Percentiles rank a stretch among this genome's conserved stretches.
phyloP scores from a whole-genome alignment of 805 yeast genomes.

The Saccharomycopsis guyanensis region DNA sequence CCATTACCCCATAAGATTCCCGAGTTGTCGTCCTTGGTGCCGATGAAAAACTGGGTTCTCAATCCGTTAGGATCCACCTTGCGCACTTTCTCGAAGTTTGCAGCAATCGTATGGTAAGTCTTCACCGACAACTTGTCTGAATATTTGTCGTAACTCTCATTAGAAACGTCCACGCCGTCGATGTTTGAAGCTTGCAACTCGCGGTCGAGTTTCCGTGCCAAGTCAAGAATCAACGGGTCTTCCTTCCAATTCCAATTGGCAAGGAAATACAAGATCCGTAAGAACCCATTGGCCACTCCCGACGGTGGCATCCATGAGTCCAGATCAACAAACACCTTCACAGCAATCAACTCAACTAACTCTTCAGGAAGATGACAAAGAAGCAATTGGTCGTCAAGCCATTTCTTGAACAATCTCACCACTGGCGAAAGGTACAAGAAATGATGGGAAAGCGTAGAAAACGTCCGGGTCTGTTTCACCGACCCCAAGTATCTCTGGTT shows the following conservation, averaged over 20 bases:
- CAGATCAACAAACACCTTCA: conserved; percentile 79
- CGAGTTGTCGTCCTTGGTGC: conserved; percentile 74
- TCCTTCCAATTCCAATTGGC: conserved; percentile 94
- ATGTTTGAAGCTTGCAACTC: conserved; percentile 27
- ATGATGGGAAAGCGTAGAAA: conserved; percentile 61
- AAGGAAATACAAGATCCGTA: conserved; percentile 61
- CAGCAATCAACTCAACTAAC: conserved; percentile 70
- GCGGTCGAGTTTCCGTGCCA: conserved; percentile 43
- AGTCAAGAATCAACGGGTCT: conserved; percentile 73
- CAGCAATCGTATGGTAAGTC: conserved; percentile 52
- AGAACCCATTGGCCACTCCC: conserved; percentile 72
- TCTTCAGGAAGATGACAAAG: conserved; percentile 69
- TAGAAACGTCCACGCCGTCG: conserved; percentile 26
- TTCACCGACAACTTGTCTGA: conserved; percentile 57
- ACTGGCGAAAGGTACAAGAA: conserved; percentile 71
- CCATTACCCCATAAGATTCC: conserved; percentile 77
- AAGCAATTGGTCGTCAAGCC: conserved; percentile 82
- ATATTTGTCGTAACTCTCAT: conserved; percentile 33
- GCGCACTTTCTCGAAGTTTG: conserved; percentile 61
- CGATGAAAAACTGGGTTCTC: conserved; percentile 74
- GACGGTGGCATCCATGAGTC: conserved; percentile 80
- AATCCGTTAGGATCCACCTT: conserved; percentile 75
- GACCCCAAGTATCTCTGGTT: conserved; percentile 56
- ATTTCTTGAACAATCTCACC: conserved; percentile 76
- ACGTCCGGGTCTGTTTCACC: conserved; percentile 74